Evolutionary conservation across 2,329 filamentous ascomycete genomes (phyloP), one percentile per base, ranked within the genome.

Genomic region (Incumbomyces lentus): DNA sequence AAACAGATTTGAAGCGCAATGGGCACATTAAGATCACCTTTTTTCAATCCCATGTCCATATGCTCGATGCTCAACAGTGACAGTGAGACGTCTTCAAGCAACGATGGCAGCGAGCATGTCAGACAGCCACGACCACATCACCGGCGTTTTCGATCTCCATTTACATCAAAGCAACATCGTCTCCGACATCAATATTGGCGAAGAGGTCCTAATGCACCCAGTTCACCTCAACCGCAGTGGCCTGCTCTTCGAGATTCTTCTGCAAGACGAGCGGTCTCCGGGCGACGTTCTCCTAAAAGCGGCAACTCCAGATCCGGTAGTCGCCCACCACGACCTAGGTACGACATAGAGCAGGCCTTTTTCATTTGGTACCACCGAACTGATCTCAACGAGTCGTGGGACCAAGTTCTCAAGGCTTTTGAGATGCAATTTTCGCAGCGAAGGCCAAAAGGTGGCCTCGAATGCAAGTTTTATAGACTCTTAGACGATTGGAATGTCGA

Each of bases 331-430:
- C 62, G 68, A 4, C 68, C 67, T 19, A 69, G 68, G 56, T 71
- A 71, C 56, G 63, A 64, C 37, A 62, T 67, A 43, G 68, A 71
- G 57, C 66, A 71, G 49, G 65, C 65, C 60, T 68, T 67, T 55
- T 71, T 71, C 49, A 70, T 71, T 50, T 72, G 69, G 69, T 72
- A 71, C 52, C 66, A 70, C 55, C 67, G 68, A 6, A 66, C 67
- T 19, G 69, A 71, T 52, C 60, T 70, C 19, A 60, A 61, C 38
- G 62, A 69, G 56, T 64, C 68, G 49, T 72, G 69, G 69, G 67
- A 66, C 49, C 62, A 68, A 49, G 65, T 71, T 17, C 62, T 64
- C 19, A 62, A 67, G 44, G 62, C 61, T 46, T 72, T 69, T 52
- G 66, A 68, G 52, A 57, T 54, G 0, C 66, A 69, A 47, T 72